Base-by-base conservation (phyloP, 202 grass and related monocot genomes). In the Musa balbisiana region DNA sequence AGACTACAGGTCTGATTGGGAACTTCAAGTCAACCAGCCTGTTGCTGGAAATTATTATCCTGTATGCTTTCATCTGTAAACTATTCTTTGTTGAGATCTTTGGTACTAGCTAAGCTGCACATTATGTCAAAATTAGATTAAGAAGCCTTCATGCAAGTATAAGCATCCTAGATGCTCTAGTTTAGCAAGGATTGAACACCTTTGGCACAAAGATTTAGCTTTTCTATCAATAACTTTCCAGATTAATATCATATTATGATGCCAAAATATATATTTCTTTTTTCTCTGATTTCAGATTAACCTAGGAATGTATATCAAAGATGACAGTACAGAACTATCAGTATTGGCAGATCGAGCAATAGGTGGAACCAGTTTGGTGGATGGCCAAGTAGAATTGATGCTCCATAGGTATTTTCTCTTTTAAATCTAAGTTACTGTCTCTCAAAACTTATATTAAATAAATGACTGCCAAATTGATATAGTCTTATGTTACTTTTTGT, bases 11-110 rank as follows among this genome's bases (percentile, higher is more conserved):
- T 77, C 81, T 67, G 85, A 87, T 26, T 87, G 85, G 85, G 62
- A 78, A 24, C 65, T 87, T 62, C 52, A 84, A 81, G 68, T 87
- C 20, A 78, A 83, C 14, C 76, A 87, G 74, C 81, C 85, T 74
- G 73, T 78, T 62, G 78, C 85, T 78, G 85, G 85, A 84, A 87
- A 87, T 67, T 87, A 87, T 81, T 87, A 87, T 74, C 81, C 85
- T 2, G 85, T 87, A 87, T 79, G 55, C 67, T 64, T 76, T 52
- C 51, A 52, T 65, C 67, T 64, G 27, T 54, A 53, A 1, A 49
- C 64, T 49, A n/a, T 76, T 27, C 16, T 79, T 23, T 72, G 60
- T 14, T 43, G 55, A 2, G 17, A 20, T 51, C 12, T 50, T 11
- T 53, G 3, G 72, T 16, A 29, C 10, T 13, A 52, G 17, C 20